These are phyloP conservation scores for Leccinum griseonigrum DNA, from an alignment of 1,284 basidiomycete species.

Conservation along the genomic window DNA sequence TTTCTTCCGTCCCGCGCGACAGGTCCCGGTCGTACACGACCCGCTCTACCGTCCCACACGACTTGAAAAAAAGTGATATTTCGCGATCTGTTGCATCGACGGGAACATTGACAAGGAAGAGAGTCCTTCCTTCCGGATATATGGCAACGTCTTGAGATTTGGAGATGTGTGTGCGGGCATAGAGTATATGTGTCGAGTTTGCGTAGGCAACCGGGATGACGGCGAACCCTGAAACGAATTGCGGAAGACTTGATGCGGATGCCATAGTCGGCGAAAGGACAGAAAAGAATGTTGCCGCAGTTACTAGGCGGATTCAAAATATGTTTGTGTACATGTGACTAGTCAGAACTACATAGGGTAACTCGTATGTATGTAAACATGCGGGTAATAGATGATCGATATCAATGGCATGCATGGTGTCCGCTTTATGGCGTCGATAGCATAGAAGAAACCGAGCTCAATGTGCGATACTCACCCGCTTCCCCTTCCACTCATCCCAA, in stretches of 20 bases:
- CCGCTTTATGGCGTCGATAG: neutral
- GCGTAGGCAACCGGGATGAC: slow-evolving; percentile 58
- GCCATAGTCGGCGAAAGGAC: neutral
- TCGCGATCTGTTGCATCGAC: slow-evolving; percentile 82
- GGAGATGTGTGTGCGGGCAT: slow-evolving; percentile 55
- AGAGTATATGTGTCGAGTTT: slow-evolving; percentile 58
- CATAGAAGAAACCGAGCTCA: slow-evolving; percentile 13
- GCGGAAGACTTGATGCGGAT: slow-evolving; percentile 20
- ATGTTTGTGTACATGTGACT: neutral
- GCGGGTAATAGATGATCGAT: too few species aligned
- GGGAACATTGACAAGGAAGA: slow-evolving; percentile 86
- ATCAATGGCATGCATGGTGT: neutral
- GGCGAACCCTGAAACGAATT: slow-evolving; percentile 47
- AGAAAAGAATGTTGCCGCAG: neutral
- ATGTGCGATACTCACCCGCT: slow-evolving; percentile 42
- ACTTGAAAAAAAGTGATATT: slow-evolving; percentile 68
- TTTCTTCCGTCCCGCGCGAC: slow-evolving; percentile 17
- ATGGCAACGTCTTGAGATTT: slow-evolving; percentile 36
- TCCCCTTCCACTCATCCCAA: slow-evolving; percentile 54
- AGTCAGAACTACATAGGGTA: too few species aligned
- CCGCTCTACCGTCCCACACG: slow-evolving; percentile 73
- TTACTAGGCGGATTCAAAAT: neutral
- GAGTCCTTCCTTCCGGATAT: slow-evolving; percentile 68
- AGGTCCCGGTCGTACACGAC: slow-evolving; percentile 51
- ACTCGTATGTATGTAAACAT: too few species aligned